phyloP scores from a whole-genome alignment of 768 basidiomycete species.

The Pisolithus sp. region DNA sequence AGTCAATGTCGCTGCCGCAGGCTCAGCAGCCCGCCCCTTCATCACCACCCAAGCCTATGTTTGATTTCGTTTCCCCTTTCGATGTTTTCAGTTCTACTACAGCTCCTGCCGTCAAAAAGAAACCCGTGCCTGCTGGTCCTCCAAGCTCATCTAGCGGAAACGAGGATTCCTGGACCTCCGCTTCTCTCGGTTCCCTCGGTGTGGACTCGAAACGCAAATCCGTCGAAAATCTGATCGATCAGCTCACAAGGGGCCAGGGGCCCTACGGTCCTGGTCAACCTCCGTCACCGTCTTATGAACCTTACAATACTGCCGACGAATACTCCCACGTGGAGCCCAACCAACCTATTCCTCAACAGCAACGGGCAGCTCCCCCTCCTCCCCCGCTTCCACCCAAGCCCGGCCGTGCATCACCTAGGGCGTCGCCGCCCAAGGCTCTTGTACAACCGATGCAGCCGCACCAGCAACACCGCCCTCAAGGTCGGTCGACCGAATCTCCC shows the following conservation, averaged over 20 bases:
- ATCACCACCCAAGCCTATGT: conserved; percentile 74
- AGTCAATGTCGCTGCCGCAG: conserved; percentile 17
- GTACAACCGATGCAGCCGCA: conserved; percentile 23
- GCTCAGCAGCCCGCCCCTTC: conserved; percentile 47
- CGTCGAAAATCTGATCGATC: conserved; percentile 75
- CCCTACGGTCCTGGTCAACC: conserved; percentile 32
- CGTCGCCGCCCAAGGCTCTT: conserved; percentile 60
- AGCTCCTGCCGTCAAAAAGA: conserved; percentile 50
- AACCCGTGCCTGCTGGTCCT: conserved; percentile 49
- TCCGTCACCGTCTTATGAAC: conserved; percentile 28
- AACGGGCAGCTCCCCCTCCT: conserved; percentile 42
- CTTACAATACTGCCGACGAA: conserved; percentile 37
- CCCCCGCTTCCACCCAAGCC: conserved; percentile 63
- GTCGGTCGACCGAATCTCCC: conserved; percentile 47
- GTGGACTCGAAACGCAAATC: conserved; percentile 69
- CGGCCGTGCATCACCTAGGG: conserved; percentile 40
- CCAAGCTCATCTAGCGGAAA: conserved; percentile 38
- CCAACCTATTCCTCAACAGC: conserved; percentile 16
- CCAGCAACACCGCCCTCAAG: conserved; percentile 37
- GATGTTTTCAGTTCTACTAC: conserved; percentile 61
- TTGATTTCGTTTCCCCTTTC: conserved; percentile 80
- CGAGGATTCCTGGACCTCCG: conserved; percentile 55
- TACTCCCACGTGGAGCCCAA: conserved; percentile 38
- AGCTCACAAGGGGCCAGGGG: conserved; percentile 48
- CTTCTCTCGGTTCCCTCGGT: conserved; percentile 21